A percentile compares a stretch with the other conserved stretches of the same genome.
Conservation (phyloP, 2,329 filamentous ascomycete species). For the Cryphonectria radicalis region DNA sequence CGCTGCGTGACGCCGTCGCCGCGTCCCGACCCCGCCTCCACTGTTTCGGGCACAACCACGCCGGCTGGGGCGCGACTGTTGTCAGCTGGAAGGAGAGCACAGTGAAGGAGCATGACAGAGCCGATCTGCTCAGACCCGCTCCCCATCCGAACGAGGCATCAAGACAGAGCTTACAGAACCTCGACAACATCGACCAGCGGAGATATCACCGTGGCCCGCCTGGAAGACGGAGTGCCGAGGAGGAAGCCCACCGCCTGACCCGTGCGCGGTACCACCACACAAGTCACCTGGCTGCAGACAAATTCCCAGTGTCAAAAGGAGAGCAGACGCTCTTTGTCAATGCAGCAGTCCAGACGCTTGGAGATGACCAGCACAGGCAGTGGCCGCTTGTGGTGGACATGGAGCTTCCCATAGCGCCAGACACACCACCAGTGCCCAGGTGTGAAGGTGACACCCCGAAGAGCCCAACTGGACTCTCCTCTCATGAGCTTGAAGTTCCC, state of each 20-base stretch:
- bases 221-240: not conserved
- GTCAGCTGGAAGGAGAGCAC: constrained; percentile 49
- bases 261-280: not conserved
- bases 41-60: constrained; percentile 44
- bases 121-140: not conserved
- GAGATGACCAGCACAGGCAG: not conserved
- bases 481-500: not conserved
- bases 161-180: not conserved
- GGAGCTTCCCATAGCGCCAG: not conserved
- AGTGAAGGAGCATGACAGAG: not conserved
- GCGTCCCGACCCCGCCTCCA: constrained; percentile 39
- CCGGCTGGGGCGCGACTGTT: constrained; percentile 45
- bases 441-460: not conserved
- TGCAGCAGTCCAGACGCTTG: not conserved
- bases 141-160: not conserved
- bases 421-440: not conserved
- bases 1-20: constrained; percentile 39
- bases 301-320: not conserved
- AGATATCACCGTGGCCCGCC: not conserved
- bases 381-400: constrained; percentile 11
- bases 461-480: not conserved
- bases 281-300: constrained; percentile 4
- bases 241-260: too few species aligned
- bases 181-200: not conserved
- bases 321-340: constrained; percentile 13